Evolutionary conservation across 1,284 basidiomycete genomes (phyloP).

Genomic region (Moesziomyces globuligerus): DNA sequence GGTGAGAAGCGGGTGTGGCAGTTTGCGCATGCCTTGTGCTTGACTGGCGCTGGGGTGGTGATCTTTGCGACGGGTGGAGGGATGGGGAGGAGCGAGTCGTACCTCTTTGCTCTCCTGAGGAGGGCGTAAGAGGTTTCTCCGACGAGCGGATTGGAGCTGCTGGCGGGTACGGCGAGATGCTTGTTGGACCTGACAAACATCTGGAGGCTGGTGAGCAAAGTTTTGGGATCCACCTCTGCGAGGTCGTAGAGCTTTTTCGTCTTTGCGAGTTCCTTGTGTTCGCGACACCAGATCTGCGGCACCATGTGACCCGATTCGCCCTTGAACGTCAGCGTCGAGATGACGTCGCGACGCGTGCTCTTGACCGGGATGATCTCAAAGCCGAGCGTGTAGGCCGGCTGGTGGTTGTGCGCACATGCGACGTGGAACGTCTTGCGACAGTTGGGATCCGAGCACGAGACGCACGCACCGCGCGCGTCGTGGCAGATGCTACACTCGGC

Average conservation of each 20-base stretch:
- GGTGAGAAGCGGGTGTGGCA: slow-evolving; percentile 45
- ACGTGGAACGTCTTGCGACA: slow-evolving; percentile 84
- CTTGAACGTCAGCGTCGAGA: slow-evolving; percentile 80
- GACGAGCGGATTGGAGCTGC: slow-evolving; percentile 13
- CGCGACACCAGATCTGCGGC: slow-evolving; percentile 82
- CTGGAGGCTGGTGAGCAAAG: slow-evolving; percentile 85
- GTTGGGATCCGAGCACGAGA: slow-evolving; percentile 77
- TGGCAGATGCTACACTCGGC: slow-evolving; percentile 73
- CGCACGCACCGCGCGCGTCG: slow-evolving; percentile 77
- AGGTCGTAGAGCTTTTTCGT: slow-evolving; percentile 79
- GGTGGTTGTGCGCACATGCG: slow-evolving; percentile 86
- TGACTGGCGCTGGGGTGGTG: background rate
- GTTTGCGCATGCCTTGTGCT: slow-evolving; percentile 13
- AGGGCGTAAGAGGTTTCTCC: slow-evolving; percentile 55
- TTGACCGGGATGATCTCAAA: slow-evolving; percentile 87
- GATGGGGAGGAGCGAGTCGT: slow-evolving; percentile 39
- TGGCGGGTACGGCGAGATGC: slow-evolving; percentile 70
- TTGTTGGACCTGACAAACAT: slow-evolving; percentile 85
- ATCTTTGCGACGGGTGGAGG: background rate
- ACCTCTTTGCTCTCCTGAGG: slow-evolving; percentile 53
- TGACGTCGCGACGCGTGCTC: slow-evolving; percentile 62
- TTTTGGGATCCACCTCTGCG: slow-evolving; percentile 81
- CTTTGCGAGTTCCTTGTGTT: slow-evolving; percentile 75
- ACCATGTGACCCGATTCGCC: slow-evolving; percentile 85
- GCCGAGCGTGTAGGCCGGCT: slow-evolving; percentile 77